These are phyloP conservation scores for Xylaria sp. DNA, from an alignment of 495 filamentous ascomycete genomes.

Conservation along the genomic window DNA sequence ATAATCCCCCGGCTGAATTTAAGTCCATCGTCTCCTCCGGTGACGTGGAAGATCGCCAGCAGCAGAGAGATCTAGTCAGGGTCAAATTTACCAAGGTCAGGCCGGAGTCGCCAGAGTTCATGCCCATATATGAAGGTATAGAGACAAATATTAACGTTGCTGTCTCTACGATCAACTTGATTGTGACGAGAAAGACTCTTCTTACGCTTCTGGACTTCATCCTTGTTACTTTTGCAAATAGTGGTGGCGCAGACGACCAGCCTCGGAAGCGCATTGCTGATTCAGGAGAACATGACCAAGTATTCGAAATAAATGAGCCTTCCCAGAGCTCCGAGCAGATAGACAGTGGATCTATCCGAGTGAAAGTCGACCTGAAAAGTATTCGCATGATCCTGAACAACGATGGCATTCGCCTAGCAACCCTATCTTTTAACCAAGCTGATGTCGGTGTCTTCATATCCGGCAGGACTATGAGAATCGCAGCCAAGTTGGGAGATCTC, in stretches of 20 bases:
- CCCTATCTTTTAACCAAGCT: conserved; percentile 87
- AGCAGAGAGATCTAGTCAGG: conserved; percentile 81
- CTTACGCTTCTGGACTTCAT: conserved; percentile 96
- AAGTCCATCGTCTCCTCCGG: conserved; percentile 94
- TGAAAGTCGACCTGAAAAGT: conserved; percentile 92
- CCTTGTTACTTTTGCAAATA: conserved; percentile 89
- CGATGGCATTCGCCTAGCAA: conserved; percentile 93
- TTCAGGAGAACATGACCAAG: conserved; percentile 47
- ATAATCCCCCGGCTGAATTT: conserved; percentile 89
- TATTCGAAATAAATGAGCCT: conserved; percentile 38
- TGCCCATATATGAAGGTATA: conserved; percentile 88
- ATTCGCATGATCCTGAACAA: conserved; percentile 97
- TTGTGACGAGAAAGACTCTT: conserved; percentile 91
- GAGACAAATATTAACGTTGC: conserved; percentile 91
- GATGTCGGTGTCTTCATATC: conserved; percentile 89
- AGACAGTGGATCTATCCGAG: conserved; percentile 59
- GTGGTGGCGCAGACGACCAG: conserved; percentile 53
- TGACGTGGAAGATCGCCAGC: conserved; percentile 67
- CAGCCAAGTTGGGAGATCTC: conserved; percentile 84
- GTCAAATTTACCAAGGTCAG: conserved; percentile 91
- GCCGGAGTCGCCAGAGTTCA: conserved; percentile 89
- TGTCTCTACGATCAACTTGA: conserved; percentile 92
- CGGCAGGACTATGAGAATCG: conserved; percentile 83
- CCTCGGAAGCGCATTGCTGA: conserved; percentile 47
- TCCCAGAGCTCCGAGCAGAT: conserved; percentile 41